Evolutionary conservation across 768 basidiomycete genomes (phyloP).

Genomic region (Neoboletus brunneissimus): DNA sequence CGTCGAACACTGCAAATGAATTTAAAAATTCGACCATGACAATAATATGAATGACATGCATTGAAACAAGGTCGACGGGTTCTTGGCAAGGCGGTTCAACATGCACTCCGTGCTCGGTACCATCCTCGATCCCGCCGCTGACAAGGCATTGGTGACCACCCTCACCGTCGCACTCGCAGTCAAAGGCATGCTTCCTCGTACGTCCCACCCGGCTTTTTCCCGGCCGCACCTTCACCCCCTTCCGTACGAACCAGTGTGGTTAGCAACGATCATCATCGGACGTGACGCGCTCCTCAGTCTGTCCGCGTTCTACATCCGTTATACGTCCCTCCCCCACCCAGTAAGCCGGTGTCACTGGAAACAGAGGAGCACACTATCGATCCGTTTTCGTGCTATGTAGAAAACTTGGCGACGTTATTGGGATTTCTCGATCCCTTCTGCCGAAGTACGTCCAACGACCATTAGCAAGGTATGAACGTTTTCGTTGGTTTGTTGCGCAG

Average conservation of each 20-base stretch:
- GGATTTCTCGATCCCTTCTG: constrained; percentile 94
- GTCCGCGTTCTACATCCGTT: constrained; percentile 91
- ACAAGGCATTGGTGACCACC: constrained; percentile 94
- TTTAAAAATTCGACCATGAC: not conserved
- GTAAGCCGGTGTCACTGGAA: constrained; percentile 39
- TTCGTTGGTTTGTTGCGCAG: not conserved
- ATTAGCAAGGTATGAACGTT: constrained; percentile 75
- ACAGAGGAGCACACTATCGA: not conserved
- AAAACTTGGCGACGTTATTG: constrained; percentile 93
- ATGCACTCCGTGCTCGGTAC: constrained; percentile 92
- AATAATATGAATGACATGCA: not conserved
- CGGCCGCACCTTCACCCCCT: not conserved
- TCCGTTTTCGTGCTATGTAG: constrained; percentile 37
- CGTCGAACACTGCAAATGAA: not conserved
- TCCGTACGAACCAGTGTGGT: constrained; percentile 55
- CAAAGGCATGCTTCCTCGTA: constrained; percentile 81
- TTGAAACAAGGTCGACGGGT: constrained; percentile 77
- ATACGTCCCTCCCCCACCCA: constrained; percentile 82
- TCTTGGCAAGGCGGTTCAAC: constrained; percentile 78
- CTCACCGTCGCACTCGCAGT: constrained; percentile 82
- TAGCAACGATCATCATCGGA: constrained; percentile 84
- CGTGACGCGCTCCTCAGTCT: constrained; percentile 83
- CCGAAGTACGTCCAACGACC: constrained; percentile 88
- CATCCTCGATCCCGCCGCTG: constrained; percentile 95
- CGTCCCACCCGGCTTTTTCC: constrained; percentile 25